phyloP scores from a whole-genome alignment of 371 early-diverging fungal species.

The Mortierella sp. region DNA sequence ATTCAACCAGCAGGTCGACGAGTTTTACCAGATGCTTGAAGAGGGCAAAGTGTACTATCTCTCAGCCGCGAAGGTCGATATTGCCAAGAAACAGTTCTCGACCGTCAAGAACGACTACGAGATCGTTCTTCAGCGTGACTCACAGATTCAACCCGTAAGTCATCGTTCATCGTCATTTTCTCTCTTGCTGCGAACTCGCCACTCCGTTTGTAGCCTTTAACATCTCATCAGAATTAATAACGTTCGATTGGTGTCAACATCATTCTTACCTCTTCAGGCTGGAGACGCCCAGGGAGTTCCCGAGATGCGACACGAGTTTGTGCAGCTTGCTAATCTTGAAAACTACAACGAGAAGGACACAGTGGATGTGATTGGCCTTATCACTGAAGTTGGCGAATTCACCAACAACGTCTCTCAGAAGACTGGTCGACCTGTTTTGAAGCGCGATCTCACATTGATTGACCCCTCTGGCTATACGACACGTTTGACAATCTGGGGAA shows the following conservation, averaged over 20 bases:
- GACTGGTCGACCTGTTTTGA: slow-evolving; percentile 79
- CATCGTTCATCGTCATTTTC: not conserved
- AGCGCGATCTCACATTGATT: slow-evolving; percentile 88
- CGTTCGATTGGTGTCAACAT: no score
- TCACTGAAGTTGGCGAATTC: slow-evolving; percentile 76
- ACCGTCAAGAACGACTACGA: slow-evolving; percentile 94
- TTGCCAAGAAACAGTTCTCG: slow-evolving; percentile 90
- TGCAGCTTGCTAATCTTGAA: slow-evolving; percentile 65
- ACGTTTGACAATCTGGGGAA: slow-evolving; percentile 93
- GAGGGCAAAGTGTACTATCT: slow-evolving; percentile 89
- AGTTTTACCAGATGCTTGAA: slow-evolving; percentile 79
- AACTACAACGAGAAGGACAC: slow-evolving; percentile 75
- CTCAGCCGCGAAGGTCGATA: slow-evolving; percentile 84
- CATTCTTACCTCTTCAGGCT: slow-evolving; percentile 62
- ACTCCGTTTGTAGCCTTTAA: not conserved
- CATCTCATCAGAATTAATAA: slow-evolving; percentile 8
- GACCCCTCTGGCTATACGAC: slow-evolving; percentile 84
- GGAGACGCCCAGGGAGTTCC: slow-evolving; percentile 72
- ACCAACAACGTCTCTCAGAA: slow-evolving; percentile 76
- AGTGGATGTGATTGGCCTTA: slow-evolving; percentile 89
- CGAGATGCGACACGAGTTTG: slow-evolving; percentile 75
- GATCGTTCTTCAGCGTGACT: slow-evolving; percentile 80
- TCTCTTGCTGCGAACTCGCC: not conserved
- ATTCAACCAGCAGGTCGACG: slow-evolving; percentile 88
- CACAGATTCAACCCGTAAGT: slow-evolving; percentile 73